Evolutionary conservation across 257 asterid genomes (phyloP), one percentile per base, ranked within the genome.

Genomic region (Primulina huaijiensis): DNA sequence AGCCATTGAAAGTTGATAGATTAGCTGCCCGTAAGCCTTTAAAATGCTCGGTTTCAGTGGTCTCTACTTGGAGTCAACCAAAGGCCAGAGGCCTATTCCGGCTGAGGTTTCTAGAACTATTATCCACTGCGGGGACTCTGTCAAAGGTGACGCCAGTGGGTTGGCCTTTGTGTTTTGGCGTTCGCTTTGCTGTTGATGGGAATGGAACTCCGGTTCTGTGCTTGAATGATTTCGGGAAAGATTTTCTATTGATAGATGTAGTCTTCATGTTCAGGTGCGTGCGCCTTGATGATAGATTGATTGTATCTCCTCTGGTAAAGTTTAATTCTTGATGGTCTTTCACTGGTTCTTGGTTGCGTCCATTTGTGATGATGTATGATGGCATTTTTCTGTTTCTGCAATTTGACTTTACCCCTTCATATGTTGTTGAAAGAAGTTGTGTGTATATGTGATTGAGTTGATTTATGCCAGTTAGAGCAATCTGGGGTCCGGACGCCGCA

Each of bases 41-140:
- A 65, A 86, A 76, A 77, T 88, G 92, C 79, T 75, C 90, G 5
- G 83, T 82, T 69, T 84, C 97, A n/a, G 81, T 86, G 23, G 88
- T 71, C 43, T 89, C 71, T 80, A 67, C 21, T 65, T 76, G 77
- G 85, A 74, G 43, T 76, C 72, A 72, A 38, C 80, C 78, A 57
- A 43, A 65, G 79, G 73, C 62, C 79, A 57, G 31, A 88, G 76
- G 78, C 98, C 97, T 57, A 74, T 71, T 11, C 83, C 96, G 30
- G 95, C 96, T 81, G 97, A 93, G 84, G 81, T 93, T 69, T 84
- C 97, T 2, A 87, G 97, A 72, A 93, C 97, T 2, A 78, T 86
- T 30, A 75, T 80, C 95, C n/a, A 83, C 86, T 23, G 87, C 73
- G 8, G 98, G 89, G 64, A 90, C 98, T 50, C 96, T 92, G 59